phyloP scores from a whole-genome alignment of 306 rosid genomes.

The Medicago ruthenica region DNA sequence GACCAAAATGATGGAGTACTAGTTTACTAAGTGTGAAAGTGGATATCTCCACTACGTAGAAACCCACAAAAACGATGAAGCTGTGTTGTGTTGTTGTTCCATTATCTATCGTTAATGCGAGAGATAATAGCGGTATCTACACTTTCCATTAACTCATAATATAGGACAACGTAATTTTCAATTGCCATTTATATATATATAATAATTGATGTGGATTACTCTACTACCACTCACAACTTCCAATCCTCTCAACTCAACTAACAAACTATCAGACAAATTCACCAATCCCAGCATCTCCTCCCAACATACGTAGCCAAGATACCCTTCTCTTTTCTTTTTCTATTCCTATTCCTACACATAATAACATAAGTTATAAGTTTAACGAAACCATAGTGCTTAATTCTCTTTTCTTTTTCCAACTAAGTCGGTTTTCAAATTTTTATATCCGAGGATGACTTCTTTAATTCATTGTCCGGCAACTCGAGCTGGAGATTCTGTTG shows the following conservation, averaged over 20 bases:
- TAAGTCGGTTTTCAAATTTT: constrained; percentile 22
- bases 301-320: constrained; percentile 45
- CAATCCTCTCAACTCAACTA: constrained; percentile 44
- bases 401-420: background rate
- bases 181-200: too few species aligned
- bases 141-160: background rate
- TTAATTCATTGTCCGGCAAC: constrained; percentile 58
- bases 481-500: constrained; percentile 41
- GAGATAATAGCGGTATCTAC: background rate
- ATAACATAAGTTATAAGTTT: background rate
- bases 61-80: background rate
- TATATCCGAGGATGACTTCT: constrained; percentile 64
- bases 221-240: constrained; percentile 1
- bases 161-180: background rate
- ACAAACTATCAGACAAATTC: constrained; percentile 60
- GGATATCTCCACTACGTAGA: background rate
- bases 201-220: background rate
- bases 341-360: background rate
- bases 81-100: background rate
- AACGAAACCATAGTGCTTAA: background rate
- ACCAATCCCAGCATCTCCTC: constrained; percentile 63
- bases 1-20: too few species aligned
- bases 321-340: constrained; percentile 31
- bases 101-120: constrained; percentile 3
- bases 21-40: background rate